phyloP scores from a whole-genome alignment of 495 filamentous ascomycete species.

The Penicillium fimorum region DNA sequence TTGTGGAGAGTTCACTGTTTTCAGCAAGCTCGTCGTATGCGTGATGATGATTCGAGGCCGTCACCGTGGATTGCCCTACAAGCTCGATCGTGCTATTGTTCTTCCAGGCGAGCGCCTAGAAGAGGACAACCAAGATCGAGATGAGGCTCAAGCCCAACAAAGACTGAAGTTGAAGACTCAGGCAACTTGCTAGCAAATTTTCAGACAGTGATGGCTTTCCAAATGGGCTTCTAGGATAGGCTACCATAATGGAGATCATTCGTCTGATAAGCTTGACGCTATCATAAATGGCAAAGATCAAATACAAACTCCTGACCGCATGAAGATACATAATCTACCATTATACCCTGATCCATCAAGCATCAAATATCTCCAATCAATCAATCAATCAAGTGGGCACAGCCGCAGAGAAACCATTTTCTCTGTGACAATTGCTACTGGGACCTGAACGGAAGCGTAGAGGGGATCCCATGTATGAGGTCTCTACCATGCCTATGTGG shows the following conservation, averaged over 20 bases:
- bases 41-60: slow-evolving; percentile 87
- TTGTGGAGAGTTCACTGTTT: slow-evolving; percentile 64
- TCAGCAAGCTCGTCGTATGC: slow-evolving; percentile 83
- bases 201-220: neutral
- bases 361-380: no score
- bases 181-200: neutral
- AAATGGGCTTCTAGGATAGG: no score
- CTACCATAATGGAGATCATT: no score
- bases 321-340: no score
- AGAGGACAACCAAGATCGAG: slow-evolving; percentile 18
- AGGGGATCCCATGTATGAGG: neutral
- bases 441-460: slow-evolving; percentile 1
- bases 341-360: no score
- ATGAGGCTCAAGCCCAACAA: neutral
- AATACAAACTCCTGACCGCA: no score
- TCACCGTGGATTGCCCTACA: slow-evolving; percentile 85
- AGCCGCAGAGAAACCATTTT: slow-evolving; percentile 14
- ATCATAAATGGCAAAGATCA: no score
- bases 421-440: slow-evolving; percentile 30
- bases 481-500: slow-evolving; percentile 25
- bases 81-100: slow-evolving; percentile 81
- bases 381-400: no score
- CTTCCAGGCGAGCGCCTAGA: slow-evolving; percentile 64
- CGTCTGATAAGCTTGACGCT: no score
- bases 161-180: neutral